Evolutionary conservation across 1,139 yeast species (phyloP).

Genomic region (Diutina scorzettiae): DNA sequence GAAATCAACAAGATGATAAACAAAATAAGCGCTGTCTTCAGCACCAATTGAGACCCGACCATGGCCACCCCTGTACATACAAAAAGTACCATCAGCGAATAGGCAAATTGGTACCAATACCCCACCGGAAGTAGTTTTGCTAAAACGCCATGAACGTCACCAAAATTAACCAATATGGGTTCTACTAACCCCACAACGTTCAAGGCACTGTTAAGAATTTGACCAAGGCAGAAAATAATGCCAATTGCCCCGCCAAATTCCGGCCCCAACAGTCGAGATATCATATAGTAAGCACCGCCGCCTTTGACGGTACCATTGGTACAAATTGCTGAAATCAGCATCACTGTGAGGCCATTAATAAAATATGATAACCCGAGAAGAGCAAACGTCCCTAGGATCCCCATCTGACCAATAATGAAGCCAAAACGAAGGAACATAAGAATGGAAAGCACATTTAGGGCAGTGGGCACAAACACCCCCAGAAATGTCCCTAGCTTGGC

Average conservation of each 20-base stretch:
- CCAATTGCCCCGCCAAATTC: conserved; percentile 83
- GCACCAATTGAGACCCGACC: conserved; percentile 74
- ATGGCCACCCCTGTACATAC: conserved; percentile 69
- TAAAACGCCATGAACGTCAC: conserved; percentile 44
- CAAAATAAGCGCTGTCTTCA: conserved; percentile 69
- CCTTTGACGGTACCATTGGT: conserved; percentile 78
- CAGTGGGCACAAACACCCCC: conserved; percentile 72
- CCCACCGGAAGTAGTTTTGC: conserved; percentile 39
- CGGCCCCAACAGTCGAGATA: conserved; percentile 67
- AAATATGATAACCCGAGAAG: conserved; percentile 49
- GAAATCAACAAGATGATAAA: conserved; percentile 60
- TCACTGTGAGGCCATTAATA: conserved; percentile 56
- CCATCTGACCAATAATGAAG: conserved; percentile 70
- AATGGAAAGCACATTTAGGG: conserved; percentile 65
- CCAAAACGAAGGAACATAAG: conserved; percentile 75
- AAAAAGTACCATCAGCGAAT: conserved; percentile 55
- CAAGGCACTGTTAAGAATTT: conserved; percentile 61
- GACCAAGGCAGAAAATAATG: conserved; percentile 64
- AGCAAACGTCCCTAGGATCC: conserved; percentile 49
- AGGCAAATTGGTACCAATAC: conserved; percentile 42
- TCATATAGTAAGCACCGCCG: conserved; percentile 80
- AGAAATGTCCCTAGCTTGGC: conserved; percentile 56
- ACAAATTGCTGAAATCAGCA: conserved; percentile 68
- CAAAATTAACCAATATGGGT: conserved; percentile 60
- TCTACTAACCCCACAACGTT: conserved; percentile 75